phyloP scores from a whole-genome alignment of 2,329 filamentous ascomycete species.

The Neurospora sp. region DNA sequence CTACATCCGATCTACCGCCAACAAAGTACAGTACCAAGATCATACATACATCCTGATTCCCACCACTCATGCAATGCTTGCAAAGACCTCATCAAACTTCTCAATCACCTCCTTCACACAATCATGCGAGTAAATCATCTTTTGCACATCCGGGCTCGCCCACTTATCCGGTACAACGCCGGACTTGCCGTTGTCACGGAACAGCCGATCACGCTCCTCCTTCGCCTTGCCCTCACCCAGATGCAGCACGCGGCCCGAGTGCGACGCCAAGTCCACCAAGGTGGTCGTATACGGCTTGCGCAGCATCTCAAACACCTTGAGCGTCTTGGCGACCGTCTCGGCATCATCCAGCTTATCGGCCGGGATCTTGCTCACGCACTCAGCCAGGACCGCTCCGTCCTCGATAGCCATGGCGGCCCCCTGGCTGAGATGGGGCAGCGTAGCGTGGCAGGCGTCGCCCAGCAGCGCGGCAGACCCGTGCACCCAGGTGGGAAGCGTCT shows the following conservation, averaged over 20 bases:
- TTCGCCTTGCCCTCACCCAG: conserved; percentile 47
- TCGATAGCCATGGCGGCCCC: conserved; percentile 61
- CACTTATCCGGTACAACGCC: conserved; percentile 54
- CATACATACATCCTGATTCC: neutral
- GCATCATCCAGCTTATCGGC: conserved; percentile 21
- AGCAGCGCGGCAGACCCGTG: conserved; percentile 46
- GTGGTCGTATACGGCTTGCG: conserved; percentile 44
- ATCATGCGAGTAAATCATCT: conserved; percentile 55
- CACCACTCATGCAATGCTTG: conserved; percentile 15
- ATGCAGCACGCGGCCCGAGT: conserved; percentile 44
- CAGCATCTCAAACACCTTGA: conserved; percentile 45
- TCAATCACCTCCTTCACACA: conserved; percentile 45
- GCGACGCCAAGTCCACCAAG: conserved; percentile 44
- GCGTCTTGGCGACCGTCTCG: conserved; percentile 34
- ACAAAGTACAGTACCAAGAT: neutral
- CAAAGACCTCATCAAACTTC: conserved; percentile 39
- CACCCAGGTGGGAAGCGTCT: conserved; percentile 46
- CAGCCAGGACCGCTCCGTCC: conserved; percentile 51
- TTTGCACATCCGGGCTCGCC: conserved; percentile 59
- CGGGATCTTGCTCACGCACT: conserved; percentile 35
- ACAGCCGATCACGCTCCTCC: conserved; percentile 47
- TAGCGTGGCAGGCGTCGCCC: conserved; percentile 58
- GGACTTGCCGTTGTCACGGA: conserved; percentile 38
- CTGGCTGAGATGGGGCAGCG: conserved; percentile 56
- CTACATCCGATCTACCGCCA: neutral